Percentiles rank a stretch among this genome's conserved stretches.
Conservation (phyloP, 306 rosid genomes). For the Cyamopsis tetragonoloba region DNA sequence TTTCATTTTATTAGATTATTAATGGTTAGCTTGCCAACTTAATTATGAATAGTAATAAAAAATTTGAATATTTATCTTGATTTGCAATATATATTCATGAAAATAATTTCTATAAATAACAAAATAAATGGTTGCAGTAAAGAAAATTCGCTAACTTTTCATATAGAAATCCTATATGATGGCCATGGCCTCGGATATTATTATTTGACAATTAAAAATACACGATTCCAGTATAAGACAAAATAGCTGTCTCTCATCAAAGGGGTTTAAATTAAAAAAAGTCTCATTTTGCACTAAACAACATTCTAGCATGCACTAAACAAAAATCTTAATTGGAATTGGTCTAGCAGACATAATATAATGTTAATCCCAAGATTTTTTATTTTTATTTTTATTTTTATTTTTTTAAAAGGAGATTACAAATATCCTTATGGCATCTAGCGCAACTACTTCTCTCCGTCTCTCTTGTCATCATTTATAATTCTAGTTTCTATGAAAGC, state of each 20-base stretch:
- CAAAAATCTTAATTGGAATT: conserved; percentile 26
- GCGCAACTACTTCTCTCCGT: neutral
- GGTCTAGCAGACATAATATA: neutral
- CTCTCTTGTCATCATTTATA: neutral
- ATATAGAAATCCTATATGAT: neutral
- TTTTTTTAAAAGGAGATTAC: neutral
- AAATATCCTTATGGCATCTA: neutral
- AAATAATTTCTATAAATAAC: neutral
- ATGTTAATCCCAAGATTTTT: conserved; percentile 1
- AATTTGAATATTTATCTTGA: too few relatives aligned
- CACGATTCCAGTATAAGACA: conserved; percentile 33
- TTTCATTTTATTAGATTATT: neutral
- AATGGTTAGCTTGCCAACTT: neutral
- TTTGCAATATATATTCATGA: too few relatives aligned
- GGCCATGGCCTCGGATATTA: neutral
- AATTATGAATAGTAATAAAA: neutral
- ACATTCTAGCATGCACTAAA: conserved; percentile 35
- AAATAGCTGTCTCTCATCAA: neutral
- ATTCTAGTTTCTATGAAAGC: conserved; percentile 3
- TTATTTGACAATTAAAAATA: conserved; percentile 1
- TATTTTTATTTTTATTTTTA: neutral
- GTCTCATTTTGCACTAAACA: conserved; percentile 20
- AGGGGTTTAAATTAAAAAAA: conserved; percentile 11
- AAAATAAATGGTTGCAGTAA: neutral
- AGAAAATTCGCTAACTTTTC: neutral